Base-by-base conservation (phyloP, 2,329 filamentous ascomycete species). In the Rhinocladiella mackenziei region DNA sequence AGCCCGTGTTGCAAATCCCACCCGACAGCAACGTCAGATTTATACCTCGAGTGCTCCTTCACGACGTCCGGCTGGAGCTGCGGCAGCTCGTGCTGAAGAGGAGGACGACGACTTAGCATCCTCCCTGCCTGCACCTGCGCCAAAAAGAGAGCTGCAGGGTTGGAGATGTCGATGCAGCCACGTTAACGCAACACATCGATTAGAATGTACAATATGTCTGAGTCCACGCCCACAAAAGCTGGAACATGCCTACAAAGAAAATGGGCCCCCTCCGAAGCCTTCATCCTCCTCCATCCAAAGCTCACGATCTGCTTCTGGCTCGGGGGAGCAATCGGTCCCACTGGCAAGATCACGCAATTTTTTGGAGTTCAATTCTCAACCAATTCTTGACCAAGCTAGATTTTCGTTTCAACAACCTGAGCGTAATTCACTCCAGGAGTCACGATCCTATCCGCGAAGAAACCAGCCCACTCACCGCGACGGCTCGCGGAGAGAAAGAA, bases 231-330 rank as follows among this genome's bases (percentile, higher is more conserved):
- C 61, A 6, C 50, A 54, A 9, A 34, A 35, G 9, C 22, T 43
- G 15, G 36, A 50, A 18, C 25, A 51, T 28, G 45, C 49, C 28
- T 47, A 49, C 17, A 38, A 40, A 25, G 38, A 29, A 17, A n/a
- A n/a, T 18, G 17, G 25, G n/a, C 42, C 37, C 11, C 25, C 23
- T 15, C 20, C 38, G n/a, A 18, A 17, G 20, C 15, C 32, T 29
- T 11, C 19, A 15, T 25, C 33, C 17, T n/a, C 42, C 17, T 34
- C 33, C 35, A 14, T 8, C 26, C 38, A 18, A 28, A 14, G 18
- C 25, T 77, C 58, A 69, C 65, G 18, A 67, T 70, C 13, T 76
- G 75, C 54, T 72, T 70, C 1, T 59, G 77, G n/a, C 63, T 77
- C 3, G 70, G 68, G 15, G 56, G 69, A 56, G 74, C 74, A 59